These are phyloP conservation scores for Sporothrix sp. DNA, from an alignment of 2,329 filamentous ascomycete genomes.

Conservation along the genomic window DNA sequence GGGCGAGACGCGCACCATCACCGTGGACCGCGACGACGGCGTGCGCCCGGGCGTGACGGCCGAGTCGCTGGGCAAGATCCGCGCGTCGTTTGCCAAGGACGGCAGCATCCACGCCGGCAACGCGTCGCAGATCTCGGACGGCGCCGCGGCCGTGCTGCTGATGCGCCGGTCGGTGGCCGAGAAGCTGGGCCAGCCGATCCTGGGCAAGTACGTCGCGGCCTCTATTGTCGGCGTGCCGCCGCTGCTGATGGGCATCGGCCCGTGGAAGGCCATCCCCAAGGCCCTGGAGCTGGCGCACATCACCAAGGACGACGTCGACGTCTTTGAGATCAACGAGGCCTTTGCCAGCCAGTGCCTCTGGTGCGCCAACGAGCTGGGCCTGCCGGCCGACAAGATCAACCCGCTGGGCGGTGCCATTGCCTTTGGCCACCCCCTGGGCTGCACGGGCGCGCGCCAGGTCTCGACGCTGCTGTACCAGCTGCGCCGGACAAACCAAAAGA, in stretches of 20 bases:
- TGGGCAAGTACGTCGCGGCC: constrained; percentile 86
- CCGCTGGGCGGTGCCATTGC: constrained; percentile 95
- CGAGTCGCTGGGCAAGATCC: constrained; percentile 85
- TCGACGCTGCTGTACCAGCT: constrained; percentile 87
- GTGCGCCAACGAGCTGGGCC: constrained; percentile 78
- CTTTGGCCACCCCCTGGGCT: constrained; percentile 89
- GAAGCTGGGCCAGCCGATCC: constrained; percentile 73
- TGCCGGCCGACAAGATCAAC: constrained; percentile 83
- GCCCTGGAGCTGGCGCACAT: constrained; percentile 83
- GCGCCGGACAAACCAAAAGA: constrained; percentile 69
- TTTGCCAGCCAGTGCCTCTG: constrained; percentile 93
- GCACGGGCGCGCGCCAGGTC: constrained; percentile 88
- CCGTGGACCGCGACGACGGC: constrained; percentile 78
- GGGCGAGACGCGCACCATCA: constrained; percentile 72
- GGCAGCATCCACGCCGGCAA: constrained; percentile 91
- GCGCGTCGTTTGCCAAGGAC: constrained; percentile 79
- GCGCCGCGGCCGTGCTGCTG: constrained; percentile 85
- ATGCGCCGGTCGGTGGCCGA: constrained; percentile 93
- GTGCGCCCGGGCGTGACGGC: constrained; percentile 75
- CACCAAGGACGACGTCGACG: constrained; percentile 81
- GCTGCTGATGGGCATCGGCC: constrained; percentile 90
- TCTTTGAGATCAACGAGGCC: constrained; percentile 98
- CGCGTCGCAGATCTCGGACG: constrained; percentile 90
- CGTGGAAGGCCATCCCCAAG: constrained; percentile 91
- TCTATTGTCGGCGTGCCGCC: constrained; percentile 83